Evolutionary conservation across 257 asterid genomes (phyloP).

Genomic region (Prunella vulgaris): DNA sequence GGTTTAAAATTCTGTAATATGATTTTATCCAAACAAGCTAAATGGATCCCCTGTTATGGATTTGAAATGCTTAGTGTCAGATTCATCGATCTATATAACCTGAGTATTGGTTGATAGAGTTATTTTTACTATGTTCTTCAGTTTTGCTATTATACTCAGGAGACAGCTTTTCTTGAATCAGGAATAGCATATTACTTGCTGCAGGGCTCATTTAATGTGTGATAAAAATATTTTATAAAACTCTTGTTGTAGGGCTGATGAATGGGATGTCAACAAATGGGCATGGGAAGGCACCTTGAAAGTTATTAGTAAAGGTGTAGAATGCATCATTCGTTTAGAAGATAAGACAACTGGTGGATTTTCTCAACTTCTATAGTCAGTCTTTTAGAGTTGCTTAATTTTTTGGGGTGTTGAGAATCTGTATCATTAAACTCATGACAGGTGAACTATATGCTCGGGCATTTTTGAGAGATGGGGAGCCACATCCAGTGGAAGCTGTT

Average conservation of each 20-base stretch:
- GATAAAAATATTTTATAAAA: neutral
- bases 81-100: neutral
- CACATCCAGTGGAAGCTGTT: conserved; percentile 97
- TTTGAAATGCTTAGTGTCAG: neutral
- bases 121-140: neutral
- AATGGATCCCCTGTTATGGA: neutral
- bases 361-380: conserved; percentile 3
- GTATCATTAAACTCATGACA: conserved; percentile 24
- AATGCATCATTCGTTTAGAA: conserved; percentile 84
- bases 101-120: neutral
- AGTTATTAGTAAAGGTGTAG: conserved; percentile 86
- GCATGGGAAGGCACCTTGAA: conserved; percentile 93
- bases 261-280: conserved; percentile 99
- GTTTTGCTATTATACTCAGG: neutral
- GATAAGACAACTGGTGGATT: conserved; percentile 79
- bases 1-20: neutral
- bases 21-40: neutral
- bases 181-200: neutral
- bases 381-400: neutral
- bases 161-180: neutral
- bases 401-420: neutral
- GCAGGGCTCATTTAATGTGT: conserved; percentile 3
- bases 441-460: conserved; percentile 99
- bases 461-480: conserved; percentile 94
- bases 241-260: conserved; percentile 76